Evolutionary conservation across 2,329 filamentous ascomycete genomes (phyloP), one percentile per base, ranked within the genome.

Genomic region (Bipolaris oryzae): DNA sequence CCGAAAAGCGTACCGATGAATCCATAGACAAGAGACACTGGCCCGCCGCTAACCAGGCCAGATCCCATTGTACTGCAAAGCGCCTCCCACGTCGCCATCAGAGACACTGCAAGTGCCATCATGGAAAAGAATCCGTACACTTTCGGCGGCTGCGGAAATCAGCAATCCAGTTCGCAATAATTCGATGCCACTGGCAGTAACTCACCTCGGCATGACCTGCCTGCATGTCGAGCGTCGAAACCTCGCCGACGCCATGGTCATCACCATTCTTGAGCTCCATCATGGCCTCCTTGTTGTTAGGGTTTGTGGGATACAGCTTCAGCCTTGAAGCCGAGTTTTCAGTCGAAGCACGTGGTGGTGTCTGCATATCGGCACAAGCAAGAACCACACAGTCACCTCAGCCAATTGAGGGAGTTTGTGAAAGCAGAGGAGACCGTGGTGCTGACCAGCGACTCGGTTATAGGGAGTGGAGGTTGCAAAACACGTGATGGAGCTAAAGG

Each of bases 51-150:
- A 18, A 53, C 33, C 11, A 57, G 54, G 20, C 54, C 54, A n/a
- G 54, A 28, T 6, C 41, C 54, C 54, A 57, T 57, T 18, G 54
- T 57, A 44, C 41, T 33, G 15, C 50, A 31, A 18, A 57, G 49
- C 13, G 54, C 54, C 28, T 57, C 54, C 54, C 54, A 57, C 37
- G 54, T 57, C 15, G 54, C 54, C 25, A 57, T 57, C 38, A 57
- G 15, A 34, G 54, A 57, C 2, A 45, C 47, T 5, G 51, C 51
- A 15, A 45, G 47, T 15, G 51, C 47, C 4, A 53, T 53, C 15
- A 53, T 45, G 28, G 51, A 53, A n/a, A 53, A 49, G 15, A 53
- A 25, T 9, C 39, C 39, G 9, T 42, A 42, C 18, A 42, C 39
- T 42, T 42, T 42, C 11, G 39, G 39, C 13, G 39, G 39, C 66